phyloP scores from a whole-genome alignment of 176 grass and related monocot species.

The Triticum aestivum region IWGSC_CS_RefSeq_v2.1 NC_057797.1:569683078-569683577 shows the following conservation, averaged over 20 bases:
- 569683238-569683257: not conserved
- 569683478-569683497: not conserved
- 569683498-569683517: not conserved
- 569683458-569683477: no score
- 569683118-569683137: not conserved
- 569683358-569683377: not conserved
- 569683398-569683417: not conserved
- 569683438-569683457: no score
- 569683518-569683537: not conserved
- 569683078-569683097: not conserved
- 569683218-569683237: not conserved
- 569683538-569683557: constrained; percentile 86
- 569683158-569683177: not conserved
- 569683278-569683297: not conserved
- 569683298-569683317: not conserved
- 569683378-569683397: not conserved
- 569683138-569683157: not conserved
- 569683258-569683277: not conserved
- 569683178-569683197: not conserved
- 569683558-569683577: constrained; percentile 63
- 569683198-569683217: not conserved
- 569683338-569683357: not conserved
- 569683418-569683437: not conserved
- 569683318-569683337: not conserved
- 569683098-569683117: not conserved